Evolutionary conservation across 441 rosid species (phyloP).

Genomic region (Breynia disticha): DNA sequence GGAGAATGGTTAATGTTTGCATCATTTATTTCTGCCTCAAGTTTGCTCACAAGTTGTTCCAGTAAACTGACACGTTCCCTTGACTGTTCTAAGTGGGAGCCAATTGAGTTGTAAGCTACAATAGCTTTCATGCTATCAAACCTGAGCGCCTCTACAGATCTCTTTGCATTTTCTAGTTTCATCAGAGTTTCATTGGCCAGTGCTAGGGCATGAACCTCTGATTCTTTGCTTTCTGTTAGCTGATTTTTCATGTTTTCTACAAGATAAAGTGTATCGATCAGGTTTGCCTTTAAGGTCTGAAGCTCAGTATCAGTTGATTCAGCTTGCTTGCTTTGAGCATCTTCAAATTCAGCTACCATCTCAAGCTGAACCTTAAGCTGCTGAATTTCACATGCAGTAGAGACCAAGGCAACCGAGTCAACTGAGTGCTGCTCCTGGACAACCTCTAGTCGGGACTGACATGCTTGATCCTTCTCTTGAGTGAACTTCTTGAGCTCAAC

Average conservation of each 20-base stretch:
- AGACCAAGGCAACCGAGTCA: conserved; percentile 62
- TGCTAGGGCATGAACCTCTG: conserved; percentile 62
- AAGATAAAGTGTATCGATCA: conserved; percentile 47
- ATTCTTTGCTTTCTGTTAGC: conserved; percentile 56
- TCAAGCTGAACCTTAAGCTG: conserved; percentile 63
- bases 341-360: conserved; percentile 49
- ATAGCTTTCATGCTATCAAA: conserved; percentile 48
- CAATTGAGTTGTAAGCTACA: conserved; percentile 45
- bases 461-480: conserved; percentile 68
- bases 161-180: conserved; percentile 66
- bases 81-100: conserved; percentile 44
- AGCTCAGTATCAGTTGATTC: conserved; percentile 48
- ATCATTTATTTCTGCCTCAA: conserved; percentile 28
- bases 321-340: conserved; percentile 43
- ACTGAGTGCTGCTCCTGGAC: conserved; percentile 55
- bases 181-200: conserved; percentile 39
- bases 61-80: conserved; percentile 39
- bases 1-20: conserved; percentile 10
- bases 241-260: conserved; percentile 58
- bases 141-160: conserved; percentile 46
- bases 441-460: conserved; percentile 84
- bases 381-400: conserved; percentile 72
- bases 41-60: conserved; percentile 54
- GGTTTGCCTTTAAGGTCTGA: conserved; percentile 46
- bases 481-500: conserved; percentile 46